These are phyloP conservation scores for Naganishia friedmannii DNA, from an alignment of 768 basidiomycete species.

Conservation along the genomic window DNA sequence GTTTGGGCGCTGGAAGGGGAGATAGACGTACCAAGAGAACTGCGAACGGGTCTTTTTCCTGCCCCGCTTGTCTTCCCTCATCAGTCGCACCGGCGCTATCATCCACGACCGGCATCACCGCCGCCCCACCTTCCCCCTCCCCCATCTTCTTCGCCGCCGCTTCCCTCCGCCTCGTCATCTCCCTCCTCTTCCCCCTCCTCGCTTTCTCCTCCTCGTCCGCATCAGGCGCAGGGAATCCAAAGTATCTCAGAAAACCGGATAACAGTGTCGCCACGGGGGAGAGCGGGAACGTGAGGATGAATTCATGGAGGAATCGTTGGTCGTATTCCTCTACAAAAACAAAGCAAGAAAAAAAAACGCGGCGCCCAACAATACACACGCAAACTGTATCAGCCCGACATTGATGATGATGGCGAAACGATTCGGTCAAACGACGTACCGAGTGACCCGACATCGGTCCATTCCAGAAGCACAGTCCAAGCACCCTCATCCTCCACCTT, in stretches of 20 bases:
- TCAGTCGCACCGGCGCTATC: not conserved
- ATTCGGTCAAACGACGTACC: conserved; percentile 56
- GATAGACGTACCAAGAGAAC: conserved; percentile 24
- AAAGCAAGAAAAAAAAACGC: too few relatives aligned
- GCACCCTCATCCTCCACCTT: conserved; percentile 73
- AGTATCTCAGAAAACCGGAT: conserved; percentile 67
- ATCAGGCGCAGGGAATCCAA: conserved; percentile 54
- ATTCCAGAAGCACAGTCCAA: conserved; percentile 76
- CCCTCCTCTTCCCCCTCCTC: conserved; percentile 22
- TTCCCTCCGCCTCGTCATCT: conserved; percentile 23
- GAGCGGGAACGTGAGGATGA: conserved; percentile 65
- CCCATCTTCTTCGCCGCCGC: conserved; percentile 41
- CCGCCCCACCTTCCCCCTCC: conserved; percentile 29
- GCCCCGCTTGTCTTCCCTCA: conserved; percentile 8
- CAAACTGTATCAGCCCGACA: conserved; percentile 10
- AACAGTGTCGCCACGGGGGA: conserved; percentile 62
- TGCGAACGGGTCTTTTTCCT: conserved; percentile 25
- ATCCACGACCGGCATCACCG: conserved; percentile 48
- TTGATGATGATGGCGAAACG: too few relatives aligned
- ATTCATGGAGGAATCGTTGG: conserved; percentile 60
- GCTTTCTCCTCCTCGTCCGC: conserved; percentile 55
- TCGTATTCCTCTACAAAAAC: conserved; percentile 75
- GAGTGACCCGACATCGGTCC: conserved; percentile 64
- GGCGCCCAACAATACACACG: not conserved
- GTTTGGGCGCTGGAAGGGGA: not conserved